phyloP scores from a whole-genome alignment of 306 rosid species.

The Psophocarpus tetragonolobus region DNA sequence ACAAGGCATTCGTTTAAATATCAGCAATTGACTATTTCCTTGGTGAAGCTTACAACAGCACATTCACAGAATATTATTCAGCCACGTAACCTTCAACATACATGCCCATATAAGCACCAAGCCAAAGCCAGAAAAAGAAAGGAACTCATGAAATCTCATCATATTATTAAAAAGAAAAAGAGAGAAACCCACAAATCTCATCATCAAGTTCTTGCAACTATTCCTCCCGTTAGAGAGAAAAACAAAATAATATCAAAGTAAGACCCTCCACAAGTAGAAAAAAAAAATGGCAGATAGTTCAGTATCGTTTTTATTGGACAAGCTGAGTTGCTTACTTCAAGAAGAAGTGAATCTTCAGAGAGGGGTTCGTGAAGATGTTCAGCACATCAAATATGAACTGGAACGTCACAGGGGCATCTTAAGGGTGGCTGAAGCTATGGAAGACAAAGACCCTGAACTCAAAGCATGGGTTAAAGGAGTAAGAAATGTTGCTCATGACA shows the following conservation, averaged over 20 bases:
- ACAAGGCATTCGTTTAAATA: not conserved
- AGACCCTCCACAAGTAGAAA: too few relatives aligned
- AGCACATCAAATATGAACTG: constrained; percentile 45
- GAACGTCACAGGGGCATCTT: constrained; percentile 44
- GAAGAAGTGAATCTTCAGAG: constrained; percentile 42
- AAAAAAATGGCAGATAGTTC: constrained; percentile 64
- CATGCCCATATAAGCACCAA: constrained; percentile 27
- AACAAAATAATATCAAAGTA: too few relatives aligned
- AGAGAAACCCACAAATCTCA: not conserved
- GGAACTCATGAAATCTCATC: not conserved
- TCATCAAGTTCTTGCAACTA: not conserved
- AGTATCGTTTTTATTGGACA: constrained; percentile 46
- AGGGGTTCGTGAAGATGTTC: constrained; percentile 51
- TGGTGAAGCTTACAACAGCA: not conserved
- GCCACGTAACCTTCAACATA: not conserved
- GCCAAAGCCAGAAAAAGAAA: not conserved
- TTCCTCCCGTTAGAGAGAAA: not conserved
- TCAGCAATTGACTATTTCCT: constrained; percentile 29
- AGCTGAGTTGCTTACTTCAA: constrained; percentile 36
- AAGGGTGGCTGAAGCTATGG: constrained; percentile 42
- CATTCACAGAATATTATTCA: not conserved
- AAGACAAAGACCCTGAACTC: constrained; percentile 46
- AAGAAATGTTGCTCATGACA: constrained; percentile 48
- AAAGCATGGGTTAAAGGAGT: constrained; percentile 50
- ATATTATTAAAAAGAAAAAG: not conserved